A percentile compares a stretch with the other conserved stretches of the same genome.
Conservation (phyloP, 2,329 filamentous ascomycete genomes). For the Amylocarpus encephaloides region DNA sequence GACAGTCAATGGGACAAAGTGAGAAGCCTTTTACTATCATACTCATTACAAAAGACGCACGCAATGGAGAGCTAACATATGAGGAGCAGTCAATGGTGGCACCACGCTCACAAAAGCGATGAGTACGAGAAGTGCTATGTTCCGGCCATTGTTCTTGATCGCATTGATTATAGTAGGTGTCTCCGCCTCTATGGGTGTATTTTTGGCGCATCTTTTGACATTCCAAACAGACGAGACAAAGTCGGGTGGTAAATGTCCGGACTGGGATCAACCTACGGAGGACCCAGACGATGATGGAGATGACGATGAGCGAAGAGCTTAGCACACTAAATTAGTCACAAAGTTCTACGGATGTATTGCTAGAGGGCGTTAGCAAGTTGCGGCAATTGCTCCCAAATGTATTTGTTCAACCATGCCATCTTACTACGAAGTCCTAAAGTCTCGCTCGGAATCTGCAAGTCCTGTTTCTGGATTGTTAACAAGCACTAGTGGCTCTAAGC, state of each 20-base stretch:
- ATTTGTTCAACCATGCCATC: too few species aligned
- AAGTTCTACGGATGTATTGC: too few species aligned
- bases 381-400: too few species aligned
- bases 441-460: too few species aligned
- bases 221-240: neutral
- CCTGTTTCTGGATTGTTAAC: too few species aligned
- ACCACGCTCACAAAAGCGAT: slow-evolving; percentile 2
- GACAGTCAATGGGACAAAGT: slow-evolving; percentile 2
- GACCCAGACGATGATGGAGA: neutral
- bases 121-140: slow-evolving; percentile 6
- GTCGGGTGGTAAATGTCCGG: slow-evolving; percentile 1
- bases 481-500: too few species aligned
- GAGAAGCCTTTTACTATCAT: neutral
- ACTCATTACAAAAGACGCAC: neutral
- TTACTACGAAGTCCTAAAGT: too few species aligned
- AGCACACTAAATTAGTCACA: too few species aligned
- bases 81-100: slow-evolving; percentile 3
- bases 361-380: too few species aligned
- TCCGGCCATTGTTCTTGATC: slow-evolving; percentile 1
- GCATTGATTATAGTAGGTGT: slow-evolving; percentile 3
- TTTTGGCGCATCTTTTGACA: neutral
- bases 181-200: neutral
- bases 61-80: neutral
- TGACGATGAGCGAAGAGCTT: neutral
- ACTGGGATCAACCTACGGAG: slow-evolving; percentile 3